These are phyloP conservation scores for Mucor lusitanicus DNA, from an alignment of 371 early-diverging fungal species.

Conservation along the genomic window DNA sequence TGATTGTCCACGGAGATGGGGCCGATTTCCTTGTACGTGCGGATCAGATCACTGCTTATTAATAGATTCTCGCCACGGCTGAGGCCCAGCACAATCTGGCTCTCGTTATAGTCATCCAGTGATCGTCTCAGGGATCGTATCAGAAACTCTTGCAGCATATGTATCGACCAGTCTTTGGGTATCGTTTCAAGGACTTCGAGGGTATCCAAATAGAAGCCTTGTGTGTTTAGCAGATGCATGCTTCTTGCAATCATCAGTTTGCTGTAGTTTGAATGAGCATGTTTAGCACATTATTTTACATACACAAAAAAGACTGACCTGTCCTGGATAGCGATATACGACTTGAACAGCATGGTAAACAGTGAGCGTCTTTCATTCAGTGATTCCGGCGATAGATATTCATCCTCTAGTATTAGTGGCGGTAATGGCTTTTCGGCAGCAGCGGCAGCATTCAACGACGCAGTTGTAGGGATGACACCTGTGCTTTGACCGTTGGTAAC, in stretches of 20 bases:
- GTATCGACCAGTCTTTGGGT: constrained; percentile 69
- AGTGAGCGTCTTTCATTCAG: constrained; percentile 33
- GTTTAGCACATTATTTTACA: not conserved
- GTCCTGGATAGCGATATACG: constrained; percentile 40
- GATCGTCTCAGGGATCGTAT: constrained; percentile 54
- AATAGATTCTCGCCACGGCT: constrained; percentile 64
- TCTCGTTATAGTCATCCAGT: constrained; percentile 54
- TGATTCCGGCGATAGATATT: constrained; percentile 14
- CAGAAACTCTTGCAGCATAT: constrained; percentile 58
- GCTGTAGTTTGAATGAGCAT: constrained; percentile 17
- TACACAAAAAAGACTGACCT: constrained; percentile 17
- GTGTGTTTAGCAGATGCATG: constrained; percentile 60
- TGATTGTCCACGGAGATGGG: constrained; percentile 49
- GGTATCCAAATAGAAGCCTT: constrained; percentile 64
- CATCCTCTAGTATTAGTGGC: not conserved
- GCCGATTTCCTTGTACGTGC: constrained; percentile 49
- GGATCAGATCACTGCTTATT: constrained; percentile 51
- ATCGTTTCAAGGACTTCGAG: constrained; percentile 60
- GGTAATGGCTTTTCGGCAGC: constrained; percentile 10
- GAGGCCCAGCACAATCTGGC: constrained; percentile 58
- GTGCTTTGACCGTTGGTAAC: constrained; percentile 54
- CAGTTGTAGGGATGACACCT: constrained; percentile 28
- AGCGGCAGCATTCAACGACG: constrained; percentile 13
- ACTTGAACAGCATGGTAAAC: constrained; percentile 41
- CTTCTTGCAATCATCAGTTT: constrained; percentile 48